Evolutionary conservation across 805 yeast genomes (phyloP).

Genomic region (Metschnikowia colocasiae): DNA sequence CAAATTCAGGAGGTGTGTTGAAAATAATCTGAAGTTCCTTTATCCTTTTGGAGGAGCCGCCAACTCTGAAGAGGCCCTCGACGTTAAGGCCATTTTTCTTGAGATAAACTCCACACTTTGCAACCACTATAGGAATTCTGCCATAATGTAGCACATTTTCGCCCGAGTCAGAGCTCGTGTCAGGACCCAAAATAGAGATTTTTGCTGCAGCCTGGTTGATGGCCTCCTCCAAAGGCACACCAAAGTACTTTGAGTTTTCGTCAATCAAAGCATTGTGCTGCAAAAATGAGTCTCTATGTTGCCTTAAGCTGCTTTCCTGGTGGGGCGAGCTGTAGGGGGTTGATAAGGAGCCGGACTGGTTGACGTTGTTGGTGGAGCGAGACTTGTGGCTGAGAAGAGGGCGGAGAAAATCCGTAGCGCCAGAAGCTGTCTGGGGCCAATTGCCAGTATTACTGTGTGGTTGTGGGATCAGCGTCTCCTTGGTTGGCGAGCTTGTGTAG

Average conservation of each 20-base stretch:
- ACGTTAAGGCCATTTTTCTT: conserved; percentile 73
- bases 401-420: conserved; percentile 30
- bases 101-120: conserved; percentile 85
- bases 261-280: conserved; percentile 41
- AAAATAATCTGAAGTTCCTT: conserved; percentile 81
- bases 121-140: conserved; percentile 88
- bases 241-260: conserved; percentile 62
- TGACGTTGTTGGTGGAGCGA: conserved; percentile 46
- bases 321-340: conserved; percentile 19
- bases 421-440: conserved; percentile 4
- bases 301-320: conserved; percentile 25
- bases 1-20: conserved; percentile 85
- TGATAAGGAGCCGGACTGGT: conserved; percentile 37
- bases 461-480: conserved; percentile 9
- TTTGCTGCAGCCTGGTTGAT: conserved; percentile 73
- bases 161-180: conserved; percentile 25
- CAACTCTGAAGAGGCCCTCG: conserved; percentile 91
- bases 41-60: conserved; percentile 85
- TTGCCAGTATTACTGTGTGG: conserved; percentile 1
- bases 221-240: conserved; percentile 70
- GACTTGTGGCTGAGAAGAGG: conserved; percentile 50
- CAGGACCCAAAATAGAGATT: conserved; percentile 59
- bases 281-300: conserved; percentile 50
- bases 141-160: conserved; percentile 77
- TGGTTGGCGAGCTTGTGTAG: conserved; percentile 13